Evolutionary conservation across 73 alveolate species (phyloP), one percentile per base, ranked within the genome.

Genomic region (Uronychia binucleata): DNA sequence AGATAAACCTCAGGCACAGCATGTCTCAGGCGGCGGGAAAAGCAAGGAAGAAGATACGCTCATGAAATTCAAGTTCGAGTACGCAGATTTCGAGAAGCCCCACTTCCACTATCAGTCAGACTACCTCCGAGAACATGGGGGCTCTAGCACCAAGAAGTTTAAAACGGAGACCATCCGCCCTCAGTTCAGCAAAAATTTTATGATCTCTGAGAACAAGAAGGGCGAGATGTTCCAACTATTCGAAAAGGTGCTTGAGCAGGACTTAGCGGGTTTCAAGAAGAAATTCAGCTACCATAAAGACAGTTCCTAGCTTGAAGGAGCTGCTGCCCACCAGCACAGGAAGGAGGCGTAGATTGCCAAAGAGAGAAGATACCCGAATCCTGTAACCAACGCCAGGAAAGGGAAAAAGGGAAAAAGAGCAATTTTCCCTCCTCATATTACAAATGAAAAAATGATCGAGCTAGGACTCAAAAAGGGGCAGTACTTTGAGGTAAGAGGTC

Each of bases 401-500:
- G 86, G 78, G 0, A 78, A 32, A 8, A 27, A 57, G 27, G 58
- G 33, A 46, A 83, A 58, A 27, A 82, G 33, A 33, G 84, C 74
- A 31, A 77, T 85, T 28, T 77, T 67, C 80, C 27, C 87, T 82
- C 58, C 28, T 34, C 74, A 78, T 32, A 82, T 77, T 1, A 19
- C 26, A 26, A 77, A 77, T 1, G 83, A 82, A 58, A 1, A 58
- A n/a, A 30, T 58, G 28, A 1, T 74, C 58, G 28, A 88, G 57
- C 13, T 59, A 58, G 79, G 83, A 33, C 8, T 75, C 26, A 58
- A 11, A 13, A 33, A 85, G 29, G 84, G 94, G 32, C 57, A 13
- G 19, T 30, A 58, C 26, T 88, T 81, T 32, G 94, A 75, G 31
- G n/a, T 34, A 79, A 79, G 1, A 75, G 30, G 58, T 35, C 57